phyloP scores from a whole-genome alignment of 2,329 filamentous ascomycete genomes.

The Raffaelea ambrosiae region DNA sequence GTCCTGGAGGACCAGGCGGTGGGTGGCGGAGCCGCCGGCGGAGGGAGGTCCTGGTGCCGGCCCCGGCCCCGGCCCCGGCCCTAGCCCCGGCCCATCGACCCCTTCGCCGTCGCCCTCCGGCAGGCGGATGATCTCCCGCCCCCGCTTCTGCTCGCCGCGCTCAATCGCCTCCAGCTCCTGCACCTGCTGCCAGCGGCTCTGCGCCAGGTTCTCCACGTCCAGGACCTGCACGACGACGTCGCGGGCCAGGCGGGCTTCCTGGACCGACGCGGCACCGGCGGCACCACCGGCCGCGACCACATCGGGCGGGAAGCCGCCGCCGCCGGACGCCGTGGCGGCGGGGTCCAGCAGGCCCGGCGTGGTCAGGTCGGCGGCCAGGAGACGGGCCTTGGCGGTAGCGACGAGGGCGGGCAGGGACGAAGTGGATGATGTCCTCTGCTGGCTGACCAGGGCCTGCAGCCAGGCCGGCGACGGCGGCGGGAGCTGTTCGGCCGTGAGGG shows the following conservation, averaged over 20 bases:
- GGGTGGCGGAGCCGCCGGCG: conserved; percentile 47
- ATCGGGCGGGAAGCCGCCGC: conserved; percentile 45
- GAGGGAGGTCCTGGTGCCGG: neutral
- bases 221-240: conserved; percentile 73
- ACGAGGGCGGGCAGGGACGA: conserved; percentile 61
- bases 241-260: conserved; percentile 47
- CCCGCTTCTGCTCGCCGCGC: conserved; percentile 64
- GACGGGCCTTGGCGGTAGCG: conserved; percentile 71
- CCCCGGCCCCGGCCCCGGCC: conserved; percentile 4
- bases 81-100: conserved; percentile 4
- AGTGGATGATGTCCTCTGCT: conserved; percentile 34
- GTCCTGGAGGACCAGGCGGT: conserved; percentile 80
- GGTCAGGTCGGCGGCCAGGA: conserved; percentile 72
- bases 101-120: conserved; percentile 20
- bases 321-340: conserved; percentile 16
- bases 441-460: conserved; percentile 53
- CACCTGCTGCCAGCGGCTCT: conserved; percentile 77
- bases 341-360: conserved; percentile 42
- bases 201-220: conserved; percentile 74
- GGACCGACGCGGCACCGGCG: conserved; percentile 32
- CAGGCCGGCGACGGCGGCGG: conserved; percentile 46
- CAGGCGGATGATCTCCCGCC: conserved; percentile 74
- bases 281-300: too few species aligned
- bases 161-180: conserved; percentile 69
- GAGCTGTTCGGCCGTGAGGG: conserved; percentile 45